Evolutionary conservation across 2,329 filamentous ascomycete species (phyloP), one percentile per base, ranked within the genome.

Genomic region (Xylaria sp.): DNA sequence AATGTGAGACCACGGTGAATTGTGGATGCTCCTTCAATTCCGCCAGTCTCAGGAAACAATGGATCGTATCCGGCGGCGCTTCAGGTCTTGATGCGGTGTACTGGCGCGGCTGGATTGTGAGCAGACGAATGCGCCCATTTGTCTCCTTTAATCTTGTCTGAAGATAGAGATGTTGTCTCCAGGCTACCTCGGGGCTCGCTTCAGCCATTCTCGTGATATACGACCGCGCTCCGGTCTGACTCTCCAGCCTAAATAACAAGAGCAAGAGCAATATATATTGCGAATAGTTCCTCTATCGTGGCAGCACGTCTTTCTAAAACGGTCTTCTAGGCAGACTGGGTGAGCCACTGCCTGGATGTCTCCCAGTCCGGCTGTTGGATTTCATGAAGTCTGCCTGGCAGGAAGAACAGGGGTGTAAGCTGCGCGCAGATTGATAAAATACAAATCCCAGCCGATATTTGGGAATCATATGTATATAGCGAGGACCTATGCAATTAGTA

Each of bases 141-240:
- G 28, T 66, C 61, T 70, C 68, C 60, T 71, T 74, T 23, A 75
- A 46, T 32, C 70, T 65, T 10, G 73, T 72, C 39, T 75, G 74
- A 18, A 68, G 72, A 55, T 75, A 75, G 20, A 75, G 68, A 20
- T 74, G 74, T 28, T 70, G 60, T 58, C 74, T 71, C 74, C 74
- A 75, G 48, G 32, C 48, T 5, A 10, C 39, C 5, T 68, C 64
- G 37, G 56, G 3, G 3, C n/a, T 39, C 15, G 12, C 56, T 34
- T 60, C 51, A n/a, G n/a, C 60, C 63, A 69, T 71, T 37, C 55
- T 69, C 2, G 34, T 12, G 34, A 20, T 56, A 28, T 59, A 28
- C 3, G 20, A 18, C 18, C 32, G 37, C 37, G 54, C 32, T 44
- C 20, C n/a, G 28, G 34, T 18, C 15, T 9, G 20, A 41, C 55